Percentiles rank a stretch among this genome's conserved stretches.
Evolutionary conservation across 2,329 filamentous ascomycete species (phyloP).

Genomic region (Cryphonectria japonica): DNA sequence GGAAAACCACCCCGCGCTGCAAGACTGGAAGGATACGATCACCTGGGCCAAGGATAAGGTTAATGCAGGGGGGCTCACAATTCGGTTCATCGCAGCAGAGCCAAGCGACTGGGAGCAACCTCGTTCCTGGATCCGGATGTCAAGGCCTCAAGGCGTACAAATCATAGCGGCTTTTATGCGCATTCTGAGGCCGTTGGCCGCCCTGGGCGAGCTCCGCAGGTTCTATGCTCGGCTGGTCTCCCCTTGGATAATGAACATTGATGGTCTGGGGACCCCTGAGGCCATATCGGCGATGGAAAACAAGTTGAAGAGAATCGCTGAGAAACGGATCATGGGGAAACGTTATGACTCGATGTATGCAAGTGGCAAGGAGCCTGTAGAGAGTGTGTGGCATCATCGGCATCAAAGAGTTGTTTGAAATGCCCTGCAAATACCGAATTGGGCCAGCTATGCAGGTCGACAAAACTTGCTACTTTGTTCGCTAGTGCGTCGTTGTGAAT

Average conservation of each 20-base stretch:
- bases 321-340: conserved; percentile 17
- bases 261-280: neutral
- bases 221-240: conserved; percentile 20
- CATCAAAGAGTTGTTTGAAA: no score
- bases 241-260: conserved; percentile 9
- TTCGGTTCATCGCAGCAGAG: conserved; percentile 12
- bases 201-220: neutral
- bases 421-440: no score
- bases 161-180: conserved; percentile 7
- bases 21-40: conserved; percentile 19
- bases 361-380: neutral
- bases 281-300: neutral
- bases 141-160: conserved; percentile 3
- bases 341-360: neutral
- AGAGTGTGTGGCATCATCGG: conserved; percentile 2
- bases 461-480: no score
- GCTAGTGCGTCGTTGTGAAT: no score
- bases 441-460: no score
- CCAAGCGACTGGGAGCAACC: conserved; percentile 5
- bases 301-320: conserved; percentile 10
- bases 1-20: neutral
- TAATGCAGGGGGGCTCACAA: conserved; percentile 7
- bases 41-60: conserved; percentile 13
- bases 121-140: neutral
- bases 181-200: neutral